Conservation (phyloP, 768 basidiomycete species). For the Suillus spraguei region DNA sequence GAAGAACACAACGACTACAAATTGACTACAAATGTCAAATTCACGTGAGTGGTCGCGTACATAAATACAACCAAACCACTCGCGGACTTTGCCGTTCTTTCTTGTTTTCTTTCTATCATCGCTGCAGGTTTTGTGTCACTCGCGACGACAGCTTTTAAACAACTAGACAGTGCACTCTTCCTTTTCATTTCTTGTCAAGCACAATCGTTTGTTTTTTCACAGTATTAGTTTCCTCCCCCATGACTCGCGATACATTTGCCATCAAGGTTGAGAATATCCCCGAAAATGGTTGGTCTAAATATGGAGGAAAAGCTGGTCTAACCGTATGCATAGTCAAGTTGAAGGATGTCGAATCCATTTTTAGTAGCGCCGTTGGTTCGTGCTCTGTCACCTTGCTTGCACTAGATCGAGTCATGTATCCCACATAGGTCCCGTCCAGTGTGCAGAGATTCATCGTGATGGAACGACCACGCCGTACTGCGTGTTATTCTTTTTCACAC, state of each 20-base stretch:
- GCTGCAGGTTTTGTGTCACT: slow-evolving; percentile 27
- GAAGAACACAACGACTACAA: background rate
- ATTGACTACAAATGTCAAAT: background rate
- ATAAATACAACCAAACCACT: slow-evolving; percentile 26
- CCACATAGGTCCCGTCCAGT: slow-evolving; percentile 51
- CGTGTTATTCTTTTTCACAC: slow-evolving; percentile 55
- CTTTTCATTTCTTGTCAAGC: slow-evolving; percentile 4
- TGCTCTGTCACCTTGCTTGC: slow-evolving; percentile 11
- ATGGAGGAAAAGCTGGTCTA: background rate
- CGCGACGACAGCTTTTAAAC: background rate
- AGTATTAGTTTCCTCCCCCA: slow-evolving; percentile 21
- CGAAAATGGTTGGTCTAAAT: slow-evolving; percentile 30
- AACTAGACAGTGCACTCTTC: background rate
- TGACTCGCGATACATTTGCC: slow-evolving; percentile 37
- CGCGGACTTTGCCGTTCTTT: slow-evolving; percentile 28
- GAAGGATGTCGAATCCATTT: slow-evolving; percentile 56
- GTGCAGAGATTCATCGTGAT: slow-evolving; percentile 44
- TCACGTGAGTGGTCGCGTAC: slow-evolving; percentile 22
- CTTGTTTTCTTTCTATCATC: slow-evolving; percentile 27
- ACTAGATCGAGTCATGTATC: slow-evolving; percentile 3
- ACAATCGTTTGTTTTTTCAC: slow-evolving; percentile 14
- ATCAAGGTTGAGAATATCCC: slow-evolving; percentile 49
- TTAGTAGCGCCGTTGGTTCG: slow-evolving; percentile 58
- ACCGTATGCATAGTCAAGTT: slow-evolving; percentile 31
- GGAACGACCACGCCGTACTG: slow-evolving; percentile 33